phyloP scores from a whole-genome alignment of 768 basidiomycete species.

The Russula virescens region DNA sequence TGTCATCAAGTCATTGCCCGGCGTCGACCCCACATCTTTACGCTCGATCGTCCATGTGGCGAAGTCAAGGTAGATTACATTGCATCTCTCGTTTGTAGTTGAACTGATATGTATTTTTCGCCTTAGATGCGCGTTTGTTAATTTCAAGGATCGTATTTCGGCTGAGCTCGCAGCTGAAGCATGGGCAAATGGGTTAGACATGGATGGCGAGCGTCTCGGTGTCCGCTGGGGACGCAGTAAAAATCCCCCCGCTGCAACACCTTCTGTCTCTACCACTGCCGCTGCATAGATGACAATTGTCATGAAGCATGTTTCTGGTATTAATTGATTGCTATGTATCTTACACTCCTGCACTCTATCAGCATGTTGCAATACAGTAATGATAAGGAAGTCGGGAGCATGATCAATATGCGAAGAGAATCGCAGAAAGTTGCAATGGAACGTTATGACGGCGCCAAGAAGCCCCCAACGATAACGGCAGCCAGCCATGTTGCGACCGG shows the following conservation, averaged over 20 bases:
- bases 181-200: constrained; percentile 86
- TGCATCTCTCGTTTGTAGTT: background rate
- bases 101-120: background rate
- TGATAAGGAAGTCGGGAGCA: constrained; percentile 1
- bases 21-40: constrained; percentile 55
- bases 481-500: constrained; percentile 39
- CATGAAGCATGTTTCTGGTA: background rate
- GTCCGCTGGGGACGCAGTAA: constrained; percentile 89
- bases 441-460: constrained; percentile 19
- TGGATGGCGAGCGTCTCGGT: constrained; percentile 65
- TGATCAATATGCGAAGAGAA: background rate
- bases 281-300: constrained; percentile 1
- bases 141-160: constrained; percentile 76
- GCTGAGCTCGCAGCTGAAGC: constrained; percentile 87
- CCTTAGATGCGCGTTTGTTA: constrained; percentile 86
- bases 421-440: background rate
- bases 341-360: background rate
- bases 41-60: constrained; percentile 83
- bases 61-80: constrained; percentile 54
- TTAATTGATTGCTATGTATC: constrained; percentile 12
- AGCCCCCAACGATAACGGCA: constrained; percentile 29
- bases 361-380: constrained; percentile 4
- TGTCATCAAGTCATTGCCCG: constrained; percentile 63
- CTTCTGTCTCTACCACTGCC: background rate
- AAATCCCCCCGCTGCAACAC: constrained; percentile 18